phyloP scores from a whole-genome alignment of 2,329 filamentous ascomycete species.

The Raffaelea deltoideospora region DNA sequence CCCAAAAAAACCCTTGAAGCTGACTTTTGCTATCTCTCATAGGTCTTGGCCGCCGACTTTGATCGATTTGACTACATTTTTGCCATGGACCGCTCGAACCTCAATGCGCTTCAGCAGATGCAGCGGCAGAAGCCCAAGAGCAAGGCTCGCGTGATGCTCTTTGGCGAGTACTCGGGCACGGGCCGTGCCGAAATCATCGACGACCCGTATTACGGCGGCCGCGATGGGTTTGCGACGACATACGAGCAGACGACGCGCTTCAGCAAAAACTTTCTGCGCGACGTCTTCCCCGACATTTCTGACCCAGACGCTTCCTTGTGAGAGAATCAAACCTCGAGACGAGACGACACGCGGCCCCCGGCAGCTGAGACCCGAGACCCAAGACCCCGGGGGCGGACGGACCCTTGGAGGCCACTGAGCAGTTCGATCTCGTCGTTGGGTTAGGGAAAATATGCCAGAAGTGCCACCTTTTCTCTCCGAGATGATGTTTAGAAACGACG shows the following conservation, averaged over 20 bases:
- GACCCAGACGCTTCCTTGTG: slow-evolving; percentile 6
- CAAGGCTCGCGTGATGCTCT: slow-evolving; percentile 60
- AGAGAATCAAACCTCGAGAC: neutral
- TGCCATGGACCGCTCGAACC: slow-evolving; percentile 81
- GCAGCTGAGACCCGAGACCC: too few relatives aligned
- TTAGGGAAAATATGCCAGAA: too few relatives aligned
- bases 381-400: too few relatives aligned
- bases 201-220: slow-evolving; percentile 88
- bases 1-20: too few relatives aligned
- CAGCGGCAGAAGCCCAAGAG: slow-evolving; percentile 40
- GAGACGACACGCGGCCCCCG: neutral
- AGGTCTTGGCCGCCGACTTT: slow-evolving; percentile 56
- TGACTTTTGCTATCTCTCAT: too few relatives aligned
- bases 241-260: slow-evolving; percentile 73
- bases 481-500: too few relatives aligned
- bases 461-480: too few relatives aligned
- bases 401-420: too few relatives aligned
- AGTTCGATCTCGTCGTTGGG: too few relatives aligned
- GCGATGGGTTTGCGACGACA: slow-evolving; percentile 67
- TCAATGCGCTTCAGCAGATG: slow-evolving; percentile 51
- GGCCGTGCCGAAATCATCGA: slow-evolving; percentile 56
- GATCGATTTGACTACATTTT: slow-evolving; percentile 81
- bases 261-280: slow-evolving; percentile 57
- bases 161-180: slow-evolving; percentile 64
- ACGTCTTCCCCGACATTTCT: slow-evolving; percentile 33